phyloP scores from a whole-genome alignment of 768 basidiomycete genomes.

The Leccinum uliginosum region DNA sequence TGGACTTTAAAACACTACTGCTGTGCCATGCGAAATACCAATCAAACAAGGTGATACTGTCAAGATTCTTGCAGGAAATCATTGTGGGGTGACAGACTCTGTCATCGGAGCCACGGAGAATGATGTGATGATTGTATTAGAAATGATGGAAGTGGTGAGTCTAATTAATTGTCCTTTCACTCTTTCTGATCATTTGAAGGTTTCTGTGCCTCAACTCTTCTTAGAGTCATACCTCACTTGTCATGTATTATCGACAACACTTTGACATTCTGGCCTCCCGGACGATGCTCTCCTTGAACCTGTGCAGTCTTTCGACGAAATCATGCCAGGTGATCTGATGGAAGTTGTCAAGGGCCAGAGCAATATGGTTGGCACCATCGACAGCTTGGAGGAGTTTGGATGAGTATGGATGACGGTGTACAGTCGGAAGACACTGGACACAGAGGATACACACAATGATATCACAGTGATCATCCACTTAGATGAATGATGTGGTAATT shows the following conservation, averaged over 20 bases:
- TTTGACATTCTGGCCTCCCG: too few species aligned
- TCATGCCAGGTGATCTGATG: too few species aligned
- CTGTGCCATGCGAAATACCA: not conserved
- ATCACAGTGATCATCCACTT: not conserved
- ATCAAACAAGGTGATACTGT: not conserved
- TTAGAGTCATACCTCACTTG: too few species aligned
- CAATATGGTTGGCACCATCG: too few species aligned
- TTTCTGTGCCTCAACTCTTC: too few species aligned
- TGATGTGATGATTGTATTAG: not conserved
- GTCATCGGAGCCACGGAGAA: not conserved
- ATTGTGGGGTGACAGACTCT: not conserved
- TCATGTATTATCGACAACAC: too few species aligned
- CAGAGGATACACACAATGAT: not conserved
- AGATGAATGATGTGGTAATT: not conserved
- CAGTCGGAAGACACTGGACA: not conserved
- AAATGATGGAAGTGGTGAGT: not conserved
- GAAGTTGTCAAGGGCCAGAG: too few species aligned
- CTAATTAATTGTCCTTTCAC: too few species aligned
- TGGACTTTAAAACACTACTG: too few species aligned
- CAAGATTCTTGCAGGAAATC: not conserved
- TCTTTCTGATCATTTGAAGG: too few species aligned
- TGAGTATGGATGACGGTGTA: not conserved
- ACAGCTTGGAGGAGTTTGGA: not conserved
- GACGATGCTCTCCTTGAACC: too few species aligned
- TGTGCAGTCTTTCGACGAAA: too few species aligned